Percentiles rank a stretch among this genome's conserved stretches.
Conservation (phyloP, 2,329 filamentous ascomycete genomes). For the Dendryphion nanum region DNA sequence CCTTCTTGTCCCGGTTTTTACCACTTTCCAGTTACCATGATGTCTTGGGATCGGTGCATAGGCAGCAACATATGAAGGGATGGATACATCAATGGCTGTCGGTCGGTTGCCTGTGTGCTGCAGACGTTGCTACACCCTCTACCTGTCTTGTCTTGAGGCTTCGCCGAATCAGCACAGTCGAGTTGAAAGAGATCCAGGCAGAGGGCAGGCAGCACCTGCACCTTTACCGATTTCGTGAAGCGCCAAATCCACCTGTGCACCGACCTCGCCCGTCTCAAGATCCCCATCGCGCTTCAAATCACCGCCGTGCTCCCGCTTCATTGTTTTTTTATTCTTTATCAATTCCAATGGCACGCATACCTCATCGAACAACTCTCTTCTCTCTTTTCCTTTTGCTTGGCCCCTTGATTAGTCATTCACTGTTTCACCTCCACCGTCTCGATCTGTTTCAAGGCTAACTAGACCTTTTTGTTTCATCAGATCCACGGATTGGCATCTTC, state of each 20-base stretch:
- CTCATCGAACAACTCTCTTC: too few species aligned
- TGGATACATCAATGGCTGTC: background rate
- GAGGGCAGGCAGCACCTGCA: conserved; percentile 39
- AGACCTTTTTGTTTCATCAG: conserved; percentile 29
- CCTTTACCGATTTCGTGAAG: conserved; percentile 26
- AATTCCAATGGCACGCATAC: too few species aligned
- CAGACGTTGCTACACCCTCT: too few species aligned
- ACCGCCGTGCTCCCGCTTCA: too few species aligned
- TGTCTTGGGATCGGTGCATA: too few species aligned
- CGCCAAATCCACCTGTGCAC: conserved; percentile 25
- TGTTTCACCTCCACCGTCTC: conserved; percentile 3
- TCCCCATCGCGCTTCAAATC: too few species aligned
- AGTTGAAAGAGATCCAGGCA: conserved; percentile 23
- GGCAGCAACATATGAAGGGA: too few species aligned
- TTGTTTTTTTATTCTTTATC: too few species aligned
- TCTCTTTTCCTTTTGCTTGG: too few species aligned
- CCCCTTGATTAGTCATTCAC: too few species aligned
- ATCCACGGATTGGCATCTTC: conserved; percentile 49
- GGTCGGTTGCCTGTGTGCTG: conserved; percentile 1
- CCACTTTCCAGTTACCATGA: too few species aligned
- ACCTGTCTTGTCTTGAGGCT: conserved; percentile 17
- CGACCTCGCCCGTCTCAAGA: conserved; percentile 18
- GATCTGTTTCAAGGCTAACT: conserved; percentile 34
- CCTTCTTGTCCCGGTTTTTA: conserved; percentile 14
- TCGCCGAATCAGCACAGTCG: conserved; percentile 17